These are phyloP conservation scores for Phytopythium chamaehyphon DNA, from an alignment of 352 stramenopile genomes.

Conservation along the genomic window DNA sequence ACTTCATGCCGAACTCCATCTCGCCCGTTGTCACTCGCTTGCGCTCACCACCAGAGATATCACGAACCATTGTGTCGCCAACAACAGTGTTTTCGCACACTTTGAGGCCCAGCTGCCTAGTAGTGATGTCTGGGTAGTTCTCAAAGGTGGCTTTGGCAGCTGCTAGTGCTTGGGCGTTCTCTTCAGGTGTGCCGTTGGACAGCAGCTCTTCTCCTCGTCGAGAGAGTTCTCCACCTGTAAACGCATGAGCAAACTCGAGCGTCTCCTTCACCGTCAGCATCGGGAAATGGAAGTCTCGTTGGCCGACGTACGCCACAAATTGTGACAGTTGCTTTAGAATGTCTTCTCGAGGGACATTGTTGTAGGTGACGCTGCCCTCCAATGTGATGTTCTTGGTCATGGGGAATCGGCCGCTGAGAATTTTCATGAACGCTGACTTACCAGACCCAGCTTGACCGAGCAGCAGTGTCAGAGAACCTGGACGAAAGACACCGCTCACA, in stretches of 20 bases:
- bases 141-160: conserved; percentile 12
- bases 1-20: conserved; percentile 77
- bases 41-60: conserved; percentile 77
- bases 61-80: conserved; percentile 40
- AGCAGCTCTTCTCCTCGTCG: conserved; percentile 19
- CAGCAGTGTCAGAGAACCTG: conserved; percentile 14
- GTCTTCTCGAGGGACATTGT: conserved; percentile 13
- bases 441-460: conserved; percentile 16
- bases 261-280: conserved; percentile 69
- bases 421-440: conserved; percentile 33
- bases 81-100: conserved; percentile 43
- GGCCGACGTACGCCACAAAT: conserved; percentile 28
- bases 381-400: conserved; percentile 23
- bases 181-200: conserved; percentile 19
- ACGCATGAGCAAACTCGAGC: conserved; percentile 14
- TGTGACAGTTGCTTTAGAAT: conserved; percentile 24
- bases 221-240: conserved; percentile 26
- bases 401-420: conserved; percentile 26
- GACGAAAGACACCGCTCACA: conserved; percentile 25
- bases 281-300: conserved; percentile 71
- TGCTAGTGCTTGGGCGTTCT: conserved; percentile 13
- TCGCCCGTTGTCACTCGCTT: conserved; percentile 86
- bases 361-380: conserved; percentile 24
- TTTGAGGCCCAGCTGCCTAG: conserved; percentile 21
- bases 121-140: conserved; percentile 25